Conservation (phyloP, 1,284 basidiomycete genomes). For the Gymnopus androsaceus region DNA sequence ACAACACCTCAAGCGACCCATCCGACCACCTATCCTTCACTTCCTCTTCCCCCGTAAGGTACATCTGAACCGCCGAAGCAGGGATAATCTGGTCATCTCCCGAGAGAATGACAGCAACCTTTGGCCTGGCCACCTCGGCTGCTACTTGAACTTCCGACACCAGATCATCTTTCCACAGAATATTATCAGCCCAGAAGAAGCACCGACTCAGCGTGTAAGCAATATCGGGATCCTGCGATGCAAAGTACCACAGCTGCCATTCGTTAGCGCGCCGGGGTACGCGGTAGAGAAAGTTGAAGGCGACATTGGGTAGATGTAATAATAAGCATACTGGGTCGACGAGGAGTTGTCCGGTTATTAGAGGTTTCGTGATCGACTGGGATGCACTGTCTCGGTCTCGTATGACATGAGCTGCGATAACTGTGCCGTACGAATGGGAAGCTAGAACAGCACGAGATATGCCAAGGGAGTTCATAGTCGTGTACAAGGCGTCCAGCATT, state of each 20-base stretch:
- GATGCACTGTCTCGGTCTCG: conserved; percentile 26
- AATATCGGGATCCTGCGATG: conserved; percentile 62
- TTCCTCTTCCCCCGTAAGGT: conserved; percentile 49
- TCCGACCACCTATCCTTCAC: conserved; percentile 38
- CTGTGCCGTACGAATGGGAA: conserved; percentile 68
- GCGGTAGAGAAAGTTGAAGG: conserved; percentile 68
- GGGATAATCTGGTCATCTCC: conserved; percentile 63
- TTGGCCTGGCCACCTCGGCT: conserved; percentile 21
- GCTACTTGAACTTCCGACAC: conserved; percentile 6
- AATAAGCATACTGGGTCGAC: conserved; percentile 68
- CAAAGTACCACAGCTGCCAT: conserved; percentile 71
- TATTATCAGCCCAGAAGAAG: conserved; percentile 67
- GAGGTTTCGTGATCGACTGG: conserved; percentile 15
- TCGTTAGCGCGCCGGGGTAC: conserved; percentile 53
- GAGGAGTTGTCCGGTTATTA: conserved; percentile 46
- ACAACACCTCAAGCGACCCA: conserved; percentile 51
- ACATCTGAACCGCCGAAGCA: conserved; percentile 47
- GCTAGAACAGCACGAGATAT: conserved; percentile 47
- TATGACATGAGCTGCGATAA: conserved; percentile 50
- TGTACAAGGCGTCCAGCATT: conserved; percentile 38
- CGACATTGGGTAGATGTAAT: conserved; percentile 59
- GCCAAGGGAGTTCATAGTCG: conserved; percentile 45
- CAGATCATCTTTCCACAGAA: conserved; percentile 65
- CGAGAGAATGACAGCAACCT: conserved; percentile 47
- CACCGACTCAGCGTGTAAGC: conserved; percentile 56